phyloP scores from a whole-genome alignment of 768 basidiomycete species.

The Pleurotus platypus region DNA sequence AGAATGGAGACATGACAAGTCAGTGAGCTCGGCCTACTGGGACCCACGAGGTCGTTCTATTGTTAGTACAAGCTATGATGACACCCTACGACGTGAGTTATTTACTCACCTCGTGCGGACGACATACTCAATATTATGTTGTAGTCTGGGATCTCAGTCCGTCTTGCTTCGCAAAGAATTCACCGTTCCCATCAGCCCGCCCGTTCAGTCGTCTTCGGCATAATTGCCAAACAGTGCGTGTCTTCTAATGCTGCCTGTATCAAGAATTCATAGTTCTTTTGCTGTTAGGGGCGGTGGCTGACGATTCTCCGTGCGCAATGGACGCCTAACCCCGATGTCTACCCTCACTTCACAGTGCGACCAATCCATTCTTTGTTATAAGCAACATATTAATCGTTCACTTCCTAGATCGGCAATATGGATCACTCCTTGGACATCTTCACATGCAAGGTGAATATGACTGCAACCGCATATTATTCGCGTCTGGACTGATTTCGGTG shows the following conservation, averaged over 20 bases:
- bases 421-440: constrained; percentile 73
- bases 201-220: constrained; percentile 65
- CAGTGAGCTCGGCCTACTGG: constrained; percentile 84
- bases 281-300: constrained; percentile 71
- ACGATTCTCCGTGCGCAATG: constrained; percentile 76
- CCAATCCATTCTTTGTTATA: neutral
- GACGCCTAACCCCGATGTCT: constrained; percentile 73
- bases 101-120: neutral
- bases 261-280: neutral
- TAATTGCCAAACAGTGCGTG: constrained; percentile 75
- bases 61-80: constrained; percentile 84
- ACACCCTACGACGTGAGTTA: constrained; percentile 63
- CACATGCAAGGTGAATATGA: constrained; percentile 54
- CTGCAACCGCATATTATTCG: neutral
- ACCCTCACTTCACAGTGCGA: constrained; percentile 80
- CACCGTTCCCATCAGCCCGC: constrained; percentile 54
- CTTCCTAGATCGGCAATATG: constrained; percentile 68
- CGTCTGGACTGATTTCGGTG: neutral
- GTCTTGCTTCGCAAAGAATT: constrained; percentile 39
- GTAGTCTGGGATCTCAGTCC: constrained; percentile 78
- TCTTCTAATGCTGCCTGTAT: neutral
- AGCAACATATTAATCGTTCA: neutral
- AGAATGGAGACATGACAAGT: constrained; percentile 69
- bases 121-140: neutral
- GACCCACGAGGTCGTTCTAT: constrained; percentile 76